A percentile compares a stretch with the other conserved stretches of the same genome.
phyloP scores from a whole-genome alignment of 2,329 filamentous ascomycete genomes.

The Penicillium sp. region DNA sequence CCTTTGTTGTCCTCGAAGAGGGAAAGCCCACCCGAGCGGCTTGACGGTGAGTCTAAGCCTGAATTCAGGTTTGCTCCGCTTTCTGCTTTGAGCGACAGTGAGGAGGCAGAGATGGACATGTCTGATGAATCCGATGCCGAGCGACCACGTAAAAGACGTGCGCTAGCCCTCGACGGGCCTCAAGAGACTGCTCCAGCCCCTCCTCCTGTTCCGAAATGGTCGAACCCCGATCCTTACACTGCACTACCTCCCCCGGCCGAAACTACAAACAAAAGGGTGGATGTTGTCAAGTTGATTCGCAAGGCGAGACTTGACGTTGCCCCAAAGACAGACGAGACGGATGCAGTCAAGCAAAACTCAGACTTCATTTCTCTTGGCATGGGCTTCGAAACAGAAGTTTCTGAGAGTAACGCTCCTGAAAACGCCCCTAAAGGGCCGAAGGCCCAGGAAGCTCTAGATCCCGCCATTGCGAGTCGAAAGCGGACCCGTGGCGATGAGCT shows the following conservation, averaged over 20 bases:
- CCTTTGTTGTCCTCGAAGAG: slow-evolving; percentile 34
- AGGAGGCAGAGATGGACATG: slow-evolving; percentile 46
- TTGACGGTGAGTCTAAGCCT: slow-evolving; percentile 26
- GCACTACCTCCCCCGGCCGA: slow-evolving; percentile 78
- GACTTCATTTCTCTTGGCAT: slow-evolving; percentile 89
- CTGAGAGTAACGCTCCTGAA: slow-evolving; percentile 25
- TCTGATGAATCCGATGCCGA: slow-evolving; percentile 34
- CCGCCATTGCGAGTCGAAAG: slow-evolving; percentile 65
- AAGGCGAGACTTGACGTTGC: slow-evolving; percentile 70
- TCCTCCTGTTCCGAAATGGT: slow-evolving; percentile 70
- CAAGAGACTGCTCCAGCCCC: slow-evolving; percentile 22
- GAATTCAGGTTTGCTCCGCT: slow-evolving; percentile 35
- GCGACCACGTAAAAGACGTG: slow-evolving; percentile 40
- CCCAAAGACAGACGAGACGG: slow-evolving; percentile 48
- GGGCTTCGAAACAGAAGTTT: slow-evolving; percentile 40
- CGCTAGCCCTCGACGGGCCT: slow-evolving; percentile 21
- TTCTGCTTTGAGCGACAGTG: slow-evolving; percentile 44
- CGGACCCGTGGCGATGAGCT: slow-evolving; percentile 69
- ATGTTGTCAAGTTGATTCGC: slow-evolving; percentile 86
- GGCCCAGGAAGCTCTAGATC: slow-evolving; percentile 35
- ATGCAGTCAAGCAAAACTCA: slow-evolving; percentile 58
- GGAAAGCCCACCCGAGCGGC: slow-evolving; percentile 37
- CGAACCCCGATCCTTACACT: slow-evolving; percentile 92
- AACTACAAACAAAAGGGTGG: slow-evolving; percentile 67
- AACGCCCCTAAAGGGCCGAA: slow-evolving; percentile 38